These are phyloP conservation scores for Serendipita indica DNA, from an alignment of 768 basidiomycete genomes.

Conservation along the genomic window DNA sequence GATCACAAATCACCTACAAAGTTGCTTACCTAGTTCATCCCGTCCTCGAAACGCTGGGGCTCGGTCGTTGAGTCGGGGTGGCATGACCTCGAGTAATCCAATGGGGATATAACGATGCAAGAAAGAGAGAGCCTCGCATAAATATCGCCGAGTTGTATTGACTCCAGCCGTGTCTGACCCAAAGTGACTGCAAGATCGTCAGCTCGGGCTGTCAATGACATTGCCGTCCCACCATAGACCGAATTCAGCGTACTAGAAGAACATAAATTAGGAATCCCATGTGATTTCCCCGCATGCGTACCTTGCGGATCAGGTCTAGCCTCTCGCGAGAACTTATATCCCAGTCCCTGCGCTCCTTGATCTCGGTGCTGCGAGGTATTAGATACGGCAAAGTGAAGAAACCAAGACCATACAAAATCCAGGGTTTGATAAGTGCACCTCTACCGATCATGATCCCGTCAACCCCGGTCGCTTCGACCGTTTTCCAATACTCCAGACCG, in stretches of 20 bases:
- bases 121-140: slow-evolving; percentile 92
- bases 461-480: slow-evolving; percentile 64
- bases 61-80: slow-evolving; percentile 76
- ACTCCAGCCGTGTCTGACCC: slow-evolving; percentile 80
- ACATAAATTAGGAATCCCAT: neutral
- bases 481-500: slow-evolving; percentile 69
- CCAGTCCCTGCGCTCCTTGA: slow-evolving; percentile 87
- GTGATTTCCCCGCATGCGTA: slow-evolving; percentile 22
- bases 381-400: slow-evolving; percentile 23
- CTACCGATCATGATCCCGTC: slow-evolving; percentile 93
- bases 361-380: slow-evolving; percentile 81
- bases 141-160: slow-evolving; percentile 80
- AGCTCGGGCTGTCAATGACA: slow-evolving; percentile 9
- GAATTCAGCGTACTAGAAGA: slow-evolving; percentile 61
- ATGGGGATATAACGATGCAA: slow-evolving; percentile 93
- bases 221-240: slow-evolving; percentile 50
- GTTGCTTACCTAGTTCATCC: slow-evolving; percentile 64
- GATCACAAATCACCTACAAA: neutral
- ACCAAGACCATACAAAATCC: slow-evolving; percentile 18
- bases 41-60: slow-evolving; percentile 78
- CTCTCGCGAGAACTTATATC: slow-evolving; percentile 79
- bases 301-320: slow-evolving; percentile 62
- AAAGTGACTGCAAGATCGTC: slow-evolving; percentile 42
- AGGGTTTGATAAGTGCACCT: slow-evolving; percentile 79
- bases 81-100: slow-evolving; percentile 72